Percentiles rank a stretch among this genome's conserved stretches.
Conservation (phyloP, 805 yeast species). For the Yamadazyma tumulicola region DNA sequence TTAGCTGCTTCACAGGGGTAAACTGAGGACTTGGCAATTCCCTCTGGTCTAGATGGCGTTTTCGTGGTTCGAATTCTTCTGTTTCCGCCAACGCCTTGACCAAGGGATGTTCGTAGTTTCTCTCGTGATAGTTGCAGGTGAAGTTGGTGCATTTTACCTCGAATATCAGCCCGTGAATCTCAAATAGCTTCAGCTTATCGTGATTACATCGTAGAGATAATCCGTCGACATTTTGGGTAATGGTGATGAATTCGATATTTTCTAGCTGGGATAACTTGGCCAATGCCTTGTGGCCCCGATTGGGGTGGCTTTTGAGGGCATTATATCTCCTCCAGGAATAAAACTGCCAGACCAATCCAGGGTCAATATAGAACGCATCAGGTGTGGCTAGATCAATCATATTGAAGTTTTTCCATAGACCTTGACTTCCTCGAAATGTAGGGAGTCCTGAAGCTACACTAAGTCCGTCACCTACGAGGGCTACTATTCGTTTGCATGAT, state of each 20-base stretch:
- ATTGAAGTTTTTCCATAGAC: constrained; percentile 73
- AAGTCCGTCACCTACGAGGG: constrained; percentile 80
- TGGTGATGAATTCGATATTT: constrained; percentile 48
- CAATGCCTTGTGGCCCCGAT: constrained; percentile 67
- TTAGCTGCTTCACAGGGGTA: constrained; percentile 46
- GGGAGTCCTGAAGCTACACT: constrained; percentile 76
- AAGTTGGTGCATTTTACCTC: constrained; percentile 72
- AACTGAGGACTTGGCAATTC: constrained; percentile 33
- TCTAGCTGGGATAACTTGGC: constrained; percentile 51
- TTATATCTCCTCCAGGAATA: constrained; percentile 64
- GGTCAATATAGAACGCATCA: constrained; percentile 80
- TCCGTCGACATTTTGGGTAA: constrained; percentile 85
- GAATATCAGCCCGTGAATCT: constrained; percentile 79
- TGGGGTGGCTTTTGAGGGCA: constrained; percentile 69
- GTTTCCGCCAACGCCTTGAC: constrained; percentile 47
- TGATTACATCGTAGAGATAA: constrained; percentile 66
- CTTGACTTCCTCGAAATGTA: constrained; percentile 68
- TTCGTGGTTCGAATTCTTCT: constrained; percentile 22
- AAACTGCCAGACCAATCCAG: constrained; percentile 88
- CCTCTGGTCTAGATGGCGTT: constrained; percentile 11
- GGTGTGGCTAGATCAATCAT: constrained; percentile 88
- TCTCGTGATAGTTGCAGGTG: constrained; percentile 59
- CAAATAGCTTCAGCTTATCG: constrained; percentile 48
- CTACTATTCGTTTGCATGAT: constrained; percentile 48
- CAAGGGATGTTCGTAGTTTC: constrained; percentile 55